Conservation (phyloP, 192 early-diverging fungal genomes). For the Podila verticillata region DNA sequence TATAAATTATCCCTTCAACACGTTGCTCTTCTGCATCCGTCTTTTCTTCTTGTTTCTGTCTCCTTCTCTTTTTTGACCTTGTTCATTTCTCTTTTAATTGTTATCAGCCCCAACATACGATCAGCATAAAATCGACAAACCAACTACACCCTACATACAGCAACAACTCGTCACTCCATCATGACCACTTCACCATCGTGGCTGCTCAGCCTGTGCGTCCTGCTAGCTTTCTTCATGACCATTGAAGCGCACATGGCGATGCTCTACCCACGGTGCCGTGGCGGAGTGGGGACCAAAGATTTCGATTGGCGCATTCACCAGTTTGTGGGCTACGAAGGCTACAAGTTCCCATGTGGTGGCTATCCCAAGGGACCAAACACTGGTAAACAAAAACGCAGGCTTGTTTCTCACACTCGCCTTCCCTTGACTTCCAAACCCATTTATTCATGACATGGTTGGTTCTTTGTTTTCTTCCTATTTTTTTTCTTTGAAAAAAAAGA, state of each 20-base stretch:
- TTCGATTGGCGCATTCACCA: conserved; percentile 36
- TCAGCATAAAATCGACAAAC: no score
- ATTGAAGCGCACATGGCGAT: conserved; percentile 33
- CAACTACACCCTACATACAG: no score
- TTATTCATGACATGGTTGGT: not conserved
- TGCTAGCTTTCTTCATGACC: not conserved
- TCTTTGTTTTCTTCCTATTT: not conserved
- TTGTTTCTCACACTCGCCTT: not conserved
- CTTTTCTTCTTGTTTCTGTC: no score
- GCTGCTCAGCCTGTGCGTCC: conserved; percentile 4
- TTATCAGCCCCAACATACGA: not conserved
- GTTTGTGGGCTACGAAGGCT: conserved; percentile 28
- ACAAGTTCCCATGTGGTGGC: conserved; percentile 41
- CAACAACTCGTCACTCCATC: conserved; percentile 3
- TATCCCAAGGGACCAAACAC: conserved; percentile 14
- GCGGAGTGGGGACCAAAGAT: conserved; percentile 16
- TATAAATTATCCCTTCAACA: no score
- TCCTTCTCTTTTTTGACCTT: no score
- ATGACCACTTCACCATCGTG: not conserved
- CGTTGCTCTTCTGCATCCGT: no score
- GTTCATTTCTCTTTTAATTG: not conserved
- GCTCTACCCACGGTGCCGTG: conserved; percentile 30
- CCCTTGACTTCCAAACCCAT: not conserved
- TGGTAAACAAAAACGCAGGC: conserved; percentile 1
- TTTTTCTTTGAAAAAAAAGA: conserved; percentile 8